These are phyloP conservation scores for Baudoinia panamericana DNA, from an alignment of 495 filamentous ascomycete genomes.

Conservation along the genomic window DNA sequence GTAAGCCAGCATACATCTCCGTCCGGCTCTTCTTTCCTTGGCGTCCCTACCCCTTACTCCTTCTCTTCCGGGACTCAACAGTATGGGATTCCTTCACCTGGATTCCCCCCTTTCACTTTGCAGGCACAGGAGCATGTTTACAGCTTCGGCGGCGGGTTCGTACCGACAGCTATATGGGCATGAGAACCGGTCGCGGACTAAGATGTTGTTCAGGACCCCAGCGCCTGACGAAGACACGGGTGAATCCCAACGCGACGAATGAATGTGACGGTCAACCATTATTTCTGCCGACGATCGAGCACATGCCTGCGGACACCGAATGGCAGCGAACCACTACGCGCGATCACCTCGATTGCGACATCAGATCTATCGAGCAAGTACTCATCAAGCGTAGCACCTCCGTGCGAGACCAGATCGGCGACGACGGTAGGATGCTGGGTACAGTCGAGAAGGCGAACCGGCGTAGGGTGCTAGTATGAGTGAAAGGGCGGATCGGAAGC, in stretches of 20 bases:
- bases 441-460: no score
- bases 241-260: neutral
- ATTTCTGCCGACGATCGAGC: no score
- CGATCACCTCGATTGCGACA: no score
- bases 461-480: no score
- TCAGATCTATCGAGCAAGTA: no score
- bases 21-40: conserved; percentile 24
- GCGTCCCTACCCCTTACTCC: conserved; percentile 21
- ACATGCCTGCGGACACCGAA: no score
- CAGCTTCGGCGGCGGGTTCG: conserved; percentile 16
- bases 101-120: conserved; percentile 7
- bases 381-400: no score
- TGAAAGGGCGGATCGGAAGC: no score
- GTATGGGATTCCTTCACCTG: conserved; percentile 17
- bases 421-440: no score
- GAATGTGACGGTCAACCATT: no score
- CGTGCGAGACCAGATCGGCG: no score
- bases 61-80: conserved; percentile 13
- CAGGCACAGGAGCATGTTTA: conserved; percentile 13
- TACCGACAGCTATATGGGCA: conserved; percentile 17
- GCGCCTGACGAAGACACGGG: neutral
- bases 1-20: conserved; percentile 15
- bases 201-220: conserved; percentile 13
- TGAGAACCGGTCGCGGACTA: conserved; percentile 10
- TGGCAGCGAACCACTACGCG: no score